Percentiles rank a stretch among this genome's conserved stretches.
These are phyloP conservation scores for Macroventuria anomochaeta DNA, from an alignment of 2,329 filamentous ascomycete genomes.

Conservation along the genomic window DNA sequence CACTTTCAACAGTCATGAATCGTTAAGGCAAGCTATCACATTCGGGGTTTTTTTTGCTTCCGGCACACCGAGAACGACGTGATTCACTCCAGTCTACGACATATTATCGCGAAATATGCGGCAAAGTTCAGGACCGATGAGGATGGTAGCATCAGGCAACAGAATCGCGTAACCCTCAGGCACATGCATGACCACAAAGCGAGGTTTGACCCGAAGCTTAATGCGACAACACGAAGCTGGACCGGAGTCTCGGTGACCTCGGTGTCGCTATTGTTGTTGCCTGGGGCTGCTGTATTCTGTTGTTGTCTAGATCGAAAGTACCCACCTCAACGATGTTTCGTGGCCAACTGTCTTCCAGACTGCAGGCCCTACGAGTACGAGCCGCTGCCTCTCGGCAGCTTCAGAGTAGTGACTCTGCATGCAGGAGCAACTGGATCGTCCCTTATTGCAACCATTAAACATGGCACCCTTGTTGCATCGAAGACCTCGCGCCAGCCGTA, in stretches of 20 bases:
- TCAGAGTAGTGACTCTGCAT: not conserved
- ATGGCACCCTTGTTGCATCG: not conserved
- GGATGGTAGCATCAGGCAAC: slow-evolving; percentile 1
- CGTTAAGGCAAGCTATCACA: not conserved
- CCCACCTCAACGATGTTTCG: not conserved
- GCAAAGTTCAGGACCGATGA: not conserved
- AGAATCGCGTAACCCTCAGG: not conserved
- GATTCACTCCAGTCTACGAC: not conserved
- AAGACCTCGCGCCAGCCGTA: not conserved
- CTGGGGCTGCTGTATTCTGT: not conserved
- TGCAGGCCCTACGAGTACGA: not conserved
- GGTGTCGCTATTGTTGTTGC: not conserved
- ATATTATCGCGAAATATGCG: not conserved
- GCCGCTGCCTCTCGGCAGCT: not conserved
- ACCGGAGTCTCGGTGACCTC: not conserved
- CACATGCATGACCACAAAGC: not conserved
- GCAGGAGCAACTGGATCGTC: not conserved
- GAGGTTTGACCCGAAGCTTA: slow-evolving; percentile 1
- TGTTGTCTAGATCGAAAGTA: not conserved
- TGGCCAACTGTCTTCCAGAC: not conserved
- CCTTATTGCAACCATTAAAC: not conserved
- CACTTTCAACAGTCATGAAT: no score
- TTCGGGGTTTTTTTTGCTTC: not conserved
- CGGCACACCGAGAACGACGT: not conserved
- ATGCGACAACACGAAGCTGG: not conserved